Percentiles rank a stretch among this genome's conserved stretches.
Evolutionary conservation across 371 early-diverging fungal species (phyloP).

Genomic region (Mucor plumbeus): DNA sequence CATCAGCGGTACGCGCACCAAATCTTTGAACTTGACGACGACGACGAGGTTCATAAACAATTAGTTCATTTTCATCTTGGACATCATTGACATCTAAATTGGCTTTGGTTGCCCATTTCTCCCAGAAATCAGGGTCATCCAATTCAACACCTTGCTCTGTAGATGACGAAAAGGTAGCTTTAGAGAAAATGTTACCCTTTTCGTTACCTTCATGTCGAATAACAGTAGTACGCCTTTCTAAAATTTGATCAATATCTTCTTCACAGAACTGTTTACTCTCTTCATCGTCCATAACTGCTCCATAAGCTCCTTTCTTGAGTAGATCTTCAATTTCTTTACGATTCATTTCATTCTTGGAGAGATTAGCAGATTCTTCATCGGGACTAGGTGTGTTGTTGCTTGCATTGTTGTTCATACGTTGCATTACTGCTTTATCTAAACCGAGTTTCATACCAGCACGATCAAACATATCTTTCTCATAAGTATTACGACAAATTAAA

Average conservation of each 20-base stretch:
- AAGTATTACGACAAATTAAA: conserved; percentile 89
- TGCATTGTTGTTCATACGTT: conserved; percentile 24
- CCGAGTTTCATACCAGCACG: conserved; percentile 93
- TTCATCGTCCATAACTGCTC: conserved; percentile 88
- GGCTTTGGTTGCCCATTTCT: conserved; percentile 86
- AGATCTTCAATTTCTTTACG: conserved; percentile 90
- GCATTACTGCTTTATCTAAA: conserved; percentile 88
- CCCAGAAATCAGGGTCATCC: conserved; percentile 97
- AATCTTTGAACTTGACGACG: conserved; percentile 64
- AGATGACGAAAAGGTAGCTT: conserved; percentile 87
- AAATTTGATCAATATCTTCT: conserved; percentile 97
- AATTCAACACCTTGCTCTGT: conserved; percentile 65
- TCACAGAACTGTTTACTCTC: conserved; percentile 86
- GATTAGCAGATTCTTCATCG: conserved; percentile 34
- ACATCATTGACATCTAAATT: conserved; percentile 66
- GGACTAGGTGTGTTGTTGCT: conserved; percentile 4
- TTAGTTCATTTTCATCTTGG: conserved; percentile 58
- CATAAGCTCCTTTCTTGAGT: conserved; percentile 92
- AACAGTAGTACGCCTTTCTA: conserved; percentile 89
- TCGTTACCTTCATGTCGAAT: conserved; percentile 83
- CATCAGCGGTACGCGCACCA: conserved; percentile 38
- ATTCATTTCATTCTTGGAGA: conserved; percentile 55
- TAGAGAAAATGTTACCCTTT: conserved; percentile 88
- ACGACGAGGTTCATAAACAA: conserved; percentile 70
- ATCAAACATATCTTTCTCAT: conserved; percentile 97